A percentile compares a stretch with the other conserved stretches of the same genome.
Conservation (phyloP, 2,329 filamentous ascomycete genomes). For the Xylaria sp. region DNA sequence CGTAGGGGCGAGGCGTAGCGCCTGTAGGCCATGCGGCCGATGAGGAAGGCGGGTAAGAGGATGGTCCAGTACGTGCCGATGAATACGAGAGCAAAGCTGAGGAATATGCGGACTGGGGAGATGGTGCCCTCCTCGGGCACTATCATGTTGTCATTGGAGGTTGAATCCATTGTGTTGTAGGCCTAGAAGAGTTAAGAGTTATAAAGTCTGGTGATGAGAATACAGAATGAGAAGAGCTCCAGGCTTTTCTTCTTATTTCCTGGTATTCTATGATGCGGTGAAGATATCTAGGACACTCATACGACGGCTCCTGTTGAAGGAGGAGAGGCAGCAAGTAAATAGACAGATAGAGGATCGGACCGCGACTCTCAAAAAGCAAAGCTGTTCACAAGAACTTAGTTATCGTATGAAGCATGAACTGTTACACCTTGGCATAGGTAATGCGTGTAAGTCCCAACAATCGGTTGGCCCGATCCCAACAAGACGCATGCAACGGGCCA, state of each 20-base stretch:
- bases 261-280: constrained; percentile 18
- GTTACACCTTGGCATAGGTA: constrained; percentile 18
- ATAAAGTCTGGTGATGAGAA: background rate
- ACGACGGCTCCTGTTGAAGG: constrained; percentile 46
- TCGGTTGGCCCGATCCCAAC: constrained; percentile 23
- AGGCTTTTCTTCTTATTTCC: constrained; percentile 21
- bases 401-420: constrained; percentile 35
- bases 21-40: constrained; percentile 48
- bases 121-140: constrained; percentile 44
- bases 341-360: constrained; percentile 12
- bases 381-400: constrained; percentile 31
- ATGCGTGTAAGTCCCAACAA: constrained; percentile 31
- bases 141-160: constrained; percentile 34
- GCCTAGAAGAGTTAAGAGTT: background rate
- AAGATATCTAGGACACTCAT: constrained; percentile 23
- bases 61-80: constrained; percentile 50
- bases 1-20: constrained; percentile 51
- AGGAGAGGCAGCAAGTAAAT: constrained; percentile 18
- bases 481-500: constrained; percentile 20
- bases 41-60: constrained; percentile 47
- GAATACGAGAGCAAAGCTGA: constrained; percentile 48
- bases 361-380: constrained; percentile 6
- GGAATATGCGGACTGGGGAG: constrained; percentile 46
- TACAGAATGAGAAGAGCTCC: constrained; percentile 2
- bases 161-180: constrained; percentile 32